Conservation (phyloP, 1,284 basidiomycete species). For the Ustilago vetiveriae region DNA sequence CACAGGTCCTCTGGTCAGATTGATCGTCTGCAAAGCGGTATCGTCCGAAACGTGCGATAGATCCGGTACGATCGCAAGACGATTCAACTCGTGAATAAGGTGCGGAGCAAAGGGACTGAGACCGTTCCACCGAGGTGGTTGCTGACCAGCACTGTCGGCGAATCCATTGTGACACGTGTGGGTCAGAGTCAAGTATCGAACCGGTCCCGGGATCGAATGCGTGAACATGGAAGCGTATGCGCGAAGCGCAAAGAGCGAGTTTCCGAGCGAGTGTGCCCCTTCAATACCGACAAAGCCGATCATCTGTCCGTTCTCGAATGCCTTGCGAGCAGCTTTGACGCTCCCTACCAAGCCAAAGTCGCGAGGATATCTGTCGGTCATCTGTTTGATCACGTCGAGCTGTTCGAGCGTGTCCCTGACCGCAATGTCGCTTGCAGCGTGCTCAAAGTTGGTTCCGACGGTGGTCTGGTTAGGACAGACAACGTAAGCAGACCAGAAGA, state of each 20-base stretch:
- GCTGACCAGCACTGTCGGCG: slow-evolving; percentile 34
- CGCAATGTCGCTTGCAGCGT: slow-evolving; percentile 20
- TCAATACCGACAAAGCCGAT: slow-evolving; percentile 51
- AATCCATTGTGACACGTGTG: slow-evolving; percentile 49
- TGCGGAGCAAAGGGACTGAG: slow-evolving; percentile 29
- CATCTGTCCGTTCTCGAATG: slow-evolving; percentile 53
- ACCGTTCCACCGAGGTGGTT: slow-evolving; percentile 37
- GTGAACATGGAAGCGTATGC: slow-evolving; percentile 23
- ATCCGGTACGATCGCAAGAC: slow-evolving; percentile 45
- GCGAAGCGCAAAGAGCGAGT: slow-evolving; percentile 29
- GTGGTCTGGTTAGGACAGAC: slow-evolving; percentile 27
- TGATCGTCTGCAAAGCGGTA: slow-evolving; percentile 36
- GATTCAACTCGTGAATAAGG: slow-evolving; percentile 39
- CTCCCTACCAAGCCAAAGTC: slow-evolving; percentile 27
- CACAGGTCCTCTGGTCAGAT: slow-evolving; percentile 29
- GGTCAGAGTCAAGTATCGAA: slow-evolving; percentile 45
- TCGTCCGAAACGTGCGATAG: slow-evolving; percentile 45
- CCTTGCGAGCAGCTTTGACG: slow-evolving; percentile 30
- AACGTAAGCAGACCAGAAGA: slow-evolving; percentile 53
- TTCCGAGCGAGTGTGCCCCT: slow-evolving; percentile 49
- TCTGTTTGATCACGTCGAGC: slow-evolving; percentile 44
- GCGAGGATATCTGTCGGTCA: slow-evolving; percentile 25
- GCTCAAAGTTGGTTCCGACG: slow-evolving; percentile 36
- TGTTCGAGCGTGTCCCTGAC: slow-evolving; percentile 46
- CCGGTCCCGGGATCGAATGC: slow-evolving; percentile 8